These are phyloP conservation scores for Annulohypoxylon moriforme DNA, from an alignment of 495 filamentous ascomycete genomes.

Conservation along the genomic window DNA sequence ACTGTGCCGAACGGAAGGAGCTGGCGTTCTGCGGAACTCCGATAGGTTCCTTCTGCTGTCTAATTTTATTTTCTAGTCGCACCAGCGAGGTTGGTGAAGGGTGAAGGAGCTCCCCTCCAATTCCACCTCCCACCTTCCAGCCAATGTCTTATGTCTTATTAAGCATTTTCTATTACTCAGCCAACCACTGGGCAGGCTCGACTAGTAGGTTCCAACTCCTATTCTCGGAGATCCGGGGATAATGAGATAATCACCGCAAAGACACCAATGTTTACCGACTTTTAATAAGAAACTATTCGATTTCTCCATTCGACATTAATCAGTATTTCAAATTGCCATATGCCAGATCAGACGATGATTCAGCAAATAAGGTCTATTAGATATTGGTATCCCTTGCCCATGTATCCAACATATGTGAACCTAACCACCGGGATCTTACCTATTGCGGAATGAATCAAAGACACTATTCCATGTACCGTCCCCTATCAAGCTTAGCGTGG, in stretches of 20 bases:
- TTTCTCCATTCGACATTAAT: background rate
- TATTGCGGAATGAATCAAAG: background rate
- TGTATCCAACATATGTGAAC: background rate
- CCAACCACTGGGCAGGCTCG: background rate
- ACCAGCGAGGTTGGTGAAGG: slow-evolving; percentile 13
- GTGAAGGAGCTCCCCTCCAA: background rate
- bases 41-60: slow-evolving; percentile 13
- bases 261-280: background rate
- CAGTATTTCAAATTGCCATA: background rate
- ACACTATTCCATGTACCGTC: background rate
- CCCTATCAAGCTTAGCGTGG: background rate
- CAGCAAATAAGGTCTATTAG: background rate
- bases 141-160: slow-evolving; percentile 24
- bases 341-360: background rate
- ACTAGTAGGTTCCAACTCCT: background rate
- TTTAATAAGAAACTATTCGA: background rate
- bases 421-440: background rate
- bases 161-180: slow-evolving; percentile 10
- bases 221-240: slow-evolving; percentile 9
- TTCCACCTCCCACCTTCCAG: background rate
- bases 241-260: background rate
- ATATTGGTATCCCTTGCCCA: background rate
- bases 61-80: slow-evolving; percentile 2
- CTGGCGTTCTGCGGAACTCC: slow-evolving; percentile 2
- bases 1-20: background rate